These are phyloP conservation scores for Orbilia brochopaga DNA, from an alignment of 2,329 filamentous ascomycete genomes.

Conservation along the genomic window DNA sequence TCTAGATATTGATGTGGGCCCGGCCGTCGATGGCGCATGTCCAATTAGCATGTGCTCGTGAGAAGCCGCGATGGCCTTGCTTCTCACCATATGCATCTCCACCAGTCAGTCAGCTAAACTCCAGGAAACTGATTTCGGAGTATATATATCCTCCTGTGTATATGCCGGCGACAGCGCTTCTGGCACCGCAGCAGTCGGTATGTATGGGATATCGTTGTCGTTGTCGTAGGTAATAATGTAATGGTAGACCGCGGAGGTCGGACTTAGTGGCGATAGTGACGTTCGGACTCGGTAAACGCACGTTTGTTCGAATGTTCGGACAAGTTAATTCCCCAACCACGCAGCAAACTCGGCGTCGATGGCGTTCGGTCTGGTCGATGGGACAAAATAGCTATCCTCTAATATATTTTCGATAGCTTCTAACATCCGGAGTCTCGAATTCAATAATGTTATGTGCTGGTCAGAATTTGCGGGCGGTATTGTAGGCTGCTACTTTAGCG, in stretches of 20 bases:
- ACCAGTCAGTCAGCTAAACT: not conserved
- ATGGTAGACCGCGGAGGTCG: slow-evolving; percentile 23
- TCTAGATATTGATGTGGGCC: slow-evolving; percentile 10
- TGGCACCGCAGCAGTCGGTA: not conserved
- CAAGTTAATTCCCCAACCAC: not conserved
- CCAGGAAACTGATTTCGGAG: not conserved
- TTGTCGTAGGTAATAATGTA: not conserved
- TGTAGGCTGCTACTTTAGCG: slow-evolving; percentile 22
- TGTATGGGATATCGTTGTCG: not conserved
- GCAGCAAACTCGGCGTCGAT: not conserved
- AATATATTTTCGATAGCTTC: too few relatives aligned
- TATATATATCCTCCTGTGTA: slow-evolving; percentile 1
- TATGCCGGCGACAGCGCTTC: not conserved
- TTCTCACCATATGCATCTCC: slow-evolving; percentile 30
- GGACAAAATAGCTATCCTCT: too few relatives aligned
- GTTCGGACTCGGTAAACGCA: slow-evolving; percentile 18
- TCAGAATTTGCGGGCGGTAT: not conserved
- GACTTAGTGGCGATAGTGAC: slow-evolving; percentile 28
- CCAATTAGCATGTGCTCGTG: too few relatives aligned
- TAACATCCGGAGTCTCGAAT: too few relatives aligned
- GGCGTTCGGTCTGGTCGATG: too few relatives aligned
- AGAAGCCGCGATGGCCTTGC: too few relatives aligned
- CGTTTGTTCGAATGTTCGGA: not conserved
- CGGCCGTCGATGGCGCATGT: too few relatives aligned
- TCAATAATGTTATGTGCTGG: not conserved